phyloP scores from a whole-genome alignment of 768 basidiomycete species.

The Serendipita sp. region DNA sequence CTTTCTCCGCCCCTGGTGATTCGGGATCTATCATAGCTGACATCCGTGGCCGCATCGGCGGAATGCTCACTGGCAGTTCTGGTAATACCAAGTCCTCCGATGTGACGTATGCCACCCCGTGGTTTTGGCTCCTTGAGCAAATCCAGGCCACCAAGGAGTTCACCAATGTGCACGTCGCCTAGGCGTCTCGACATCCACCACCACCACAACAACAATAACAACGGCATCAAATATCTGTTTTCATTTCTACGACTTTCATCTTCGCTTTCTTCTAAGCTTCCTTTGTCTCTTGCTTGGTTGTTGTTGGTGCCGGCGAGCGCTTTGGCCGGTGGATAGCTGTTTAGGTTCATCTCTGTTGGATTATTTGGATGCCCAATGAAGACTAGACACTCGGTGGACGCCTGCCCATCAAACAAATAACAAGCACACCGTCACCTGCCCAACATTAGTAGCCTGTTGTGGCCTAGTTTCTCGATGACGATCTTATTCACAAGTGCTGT shows the following conservation, averaged over 20 bases:
- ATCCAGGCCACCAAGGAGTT: constrained; percentile 9
- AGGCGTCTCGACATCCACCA: no score
- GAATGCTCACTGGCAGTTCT: constrained; percentile 23
- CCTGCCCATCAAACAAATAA: not conserved
- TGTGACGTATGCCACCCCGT: constrained; percentile 26
- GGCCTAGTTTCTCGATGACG: not conserved
- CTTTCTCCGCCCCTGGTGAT: constrained; percentile 15
- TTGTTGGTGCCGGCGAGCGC: no score
- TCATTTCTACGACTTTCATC: no score
- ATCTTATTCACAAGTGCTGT: not conserved
- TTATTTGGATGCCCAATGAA: not conserved
- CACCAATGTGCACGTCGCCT: not conserved
- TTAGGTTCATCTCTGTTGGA: not conserved
- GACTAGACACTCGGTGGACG: not conserved
- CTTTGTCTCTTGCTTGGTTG: no score
- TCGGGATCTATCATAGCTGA: constrained; percentile 17
- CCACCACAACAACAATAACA: no score
- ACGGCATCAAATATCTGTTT: no score
- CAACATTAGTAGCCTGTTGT: not conserved
- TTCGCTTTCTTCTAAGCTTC: no score
- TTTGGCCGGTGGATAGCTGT: no score
- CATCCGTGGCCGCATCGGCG: no score
- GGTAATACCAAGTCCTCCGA: constrained; percentile 19
- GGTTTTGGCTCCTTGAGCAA: constrained; percentile 20
- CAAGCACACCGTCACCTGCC: not conserved